These are phyloP conservation scores for Penicillium sp. DNA, from an alignment of 2,329 filamentous ascomycete genomes.

Conservation along the genomic window DNA sequence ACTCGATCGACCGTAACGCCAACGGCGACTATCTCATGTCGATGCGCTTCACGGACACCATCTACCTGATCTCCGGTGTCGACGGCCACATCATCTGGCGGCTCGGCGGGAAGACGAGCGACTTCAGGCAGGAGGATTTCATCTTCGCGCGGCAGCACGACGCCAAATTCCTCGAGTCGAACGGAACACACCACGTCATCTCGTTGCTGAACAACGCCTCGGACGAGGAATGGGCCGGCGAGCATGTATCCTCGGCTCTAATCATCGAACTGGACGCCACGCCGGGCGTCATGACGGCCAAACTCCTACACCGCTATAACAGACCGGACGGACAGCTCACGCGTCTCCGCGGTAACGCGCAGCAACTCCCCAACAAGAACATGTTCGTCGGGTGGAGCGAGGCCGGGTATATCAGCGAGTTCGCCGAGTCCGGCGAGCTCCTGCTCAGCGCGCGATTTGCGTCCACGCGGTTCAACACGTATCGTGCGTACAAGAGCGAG, in stretches of 20 bases:
- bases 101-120: conserved; percentile 36
- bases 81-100: conserved; percentile 45
- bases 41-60: conserved; percentile 42
- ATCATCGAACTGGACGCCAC: conserved; percentile 36
- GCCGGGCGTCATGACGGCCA: conserved; percentile 32
- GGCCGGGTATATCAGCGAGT: conserved; percentile 40
- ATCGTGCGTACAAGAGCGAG: conserved; percentile 45
- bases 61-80: conserved; percentile 43
- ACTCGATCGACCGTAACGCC: conserved; percentile 44
- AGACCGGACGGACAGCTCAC: conserved; percentile 40
- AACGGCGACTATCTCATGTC: conserved; percentile 47
- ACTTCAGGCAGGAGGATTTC: conserved; percentile 40
- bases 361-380: conserved; percentile 42
- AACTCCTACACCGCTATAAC: conserved; percentile 31
- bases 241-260: conserved; percentile 34
- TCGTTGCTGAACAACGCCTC: conserved; percentile 42
- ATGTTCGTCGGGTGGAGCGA: conserved; percentile 43
- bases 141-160: conserved; percentile 45
- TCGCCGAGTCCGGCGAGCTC: conserved; percentile 33
- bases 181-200: conserved; percentile 37
- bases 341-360: conserved; percentile 40
- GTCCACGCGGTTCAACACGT: conserved; percentile 40
- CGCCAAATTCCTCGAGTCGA: conserved; percentile 36
- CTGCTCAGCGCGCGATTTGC: conserved; percentile 40
- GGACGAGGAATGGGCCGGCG: conserved; percentile 34